Conservation (phyloP, 2,329 filamentous ascomycete genomes). For the Sarocladiaceae sp. region DNA sequence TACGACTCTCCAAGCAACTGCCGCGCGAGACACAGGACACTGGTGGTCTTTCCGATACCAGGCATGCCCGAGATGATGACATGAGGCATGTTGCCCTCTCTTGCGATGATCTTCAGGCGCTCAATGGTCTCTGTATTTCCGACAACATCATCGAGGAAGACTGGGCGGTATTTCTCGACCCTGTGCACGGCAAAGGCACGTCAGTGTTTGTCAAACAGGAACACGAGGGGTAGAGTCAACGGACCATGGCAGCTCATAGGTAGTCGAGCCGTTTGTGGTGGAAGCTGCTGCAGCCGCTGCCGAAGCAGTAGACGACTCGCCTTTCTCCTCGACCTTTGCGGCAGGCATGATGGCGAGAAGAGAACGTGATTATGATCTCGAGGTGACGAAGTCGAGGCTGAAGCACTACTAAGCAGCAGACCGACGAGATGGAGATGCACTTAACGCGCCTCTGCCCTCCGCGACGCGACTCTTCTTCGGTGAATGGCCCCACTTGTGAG, state of each 20-base stretch:
- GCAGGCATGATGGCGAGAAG: conserved; percentile 35
- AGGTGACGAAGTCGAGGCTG: too few species aligned
- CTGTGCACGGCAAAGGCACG: conserved; percentile 36
- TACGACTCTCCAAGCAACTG: conserved; percentile 89
- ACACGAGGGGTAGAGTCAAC: conserved; percentile 11
- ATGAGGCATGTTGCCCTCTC: conserved; percentile 98
- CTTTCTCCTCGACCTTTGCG: conserved; percentile 42
- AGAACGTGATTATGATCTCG: too few species aligned
- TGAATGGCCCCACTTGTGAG: neutral
- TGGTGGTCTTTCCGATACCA: conserved; percentile 97
- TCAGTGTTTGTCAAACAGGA: too few species aligned
- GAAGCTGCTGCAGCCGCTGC: conserved; percentile 49
- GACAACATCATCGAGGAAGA: conserved; percentile 93
- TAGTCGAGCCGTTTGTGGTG: conserved; percentile 42
- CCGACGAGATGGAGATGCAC: conserved; percentile 8
- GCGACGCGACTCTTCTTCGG: neutral
- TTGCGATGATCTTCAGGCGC: conserved; percentile 94
- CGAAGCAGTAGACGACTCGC: conserved; percentile 56
- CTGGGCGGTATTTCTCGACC: conserved; percentile 96
- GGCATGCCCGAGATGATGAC: conserved; percentile 99
- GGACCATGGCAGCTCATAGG: conserved; percentile 77
- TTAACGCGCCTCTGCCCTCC: conserved; percentile 11
- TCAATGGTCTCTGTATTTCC: conserved; percentile 98
- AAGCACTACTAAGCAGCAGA: too few species aligned
- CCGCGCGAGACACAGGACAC: conserved; percentile 83